Evolutionary conservation across 2,329 filamentous ascomycete genomes (phyloP).

Genomic region (Penicillium sp.): DNA sequence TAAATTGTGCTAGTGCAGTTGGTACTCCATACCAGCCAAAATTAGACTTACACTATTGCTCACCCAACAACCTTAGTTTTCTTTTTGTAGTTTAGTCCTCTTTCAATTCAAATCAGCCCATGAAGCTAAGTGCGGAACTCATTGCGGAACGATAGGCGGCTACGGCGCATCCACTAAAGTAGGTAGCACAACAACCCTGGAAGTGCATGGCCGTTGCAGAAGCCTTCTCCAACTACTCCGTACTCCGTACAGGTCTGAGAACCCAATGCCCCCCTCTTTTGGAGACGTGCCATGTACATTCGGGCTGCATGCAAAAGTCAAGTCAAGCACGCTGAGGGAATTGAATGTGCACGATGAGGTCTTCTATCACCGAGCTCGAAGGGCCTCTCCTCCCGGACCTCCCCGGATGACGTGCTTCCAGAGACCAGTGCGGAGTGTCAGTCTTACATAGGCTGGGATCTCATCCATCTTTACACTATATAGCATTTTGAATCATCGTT

Average conservation of each 20-base stretch:
- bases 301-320: slow-evolving; percentile 7
- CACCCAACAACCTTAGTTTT: neutral
- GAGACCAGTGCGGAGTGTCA: slow-evolving; percentile 10
- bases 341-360: slow-evolving; percentile 14
- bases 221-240: neutral
- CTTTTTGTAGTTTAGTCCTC: neutral
- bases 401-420: slow-evolving; percentile 14
- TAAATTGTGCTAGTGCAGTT: neutral
- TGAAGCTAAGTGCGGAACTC: neutral
- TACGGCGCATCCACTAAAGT: slow-evolving; percentile 27
- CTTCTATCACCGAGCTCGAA: slow-evolving; percentile 2
- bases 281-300: slow-evolving; percentile 1
- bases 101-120: neutral
- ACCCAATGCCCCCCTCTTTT: neutral
- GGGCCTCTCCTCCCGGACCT: slow-evolving; percentile 1
- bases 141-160: slow-evolving; percentile 17
- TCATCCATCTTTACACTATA: neutral
- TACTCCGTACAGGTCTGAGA: neutral
- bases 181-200: slow-evolving; percentile 17
- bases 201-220: slow-evolving; percentile 21
- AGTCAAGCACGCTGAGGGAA: neutral
- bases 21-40: neutral
- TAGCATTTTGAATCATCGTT: neutral
- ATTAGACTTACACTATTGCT: neutral
- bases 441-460: neutral